Base-by-base conservation (phyloP, 306 rosid species). In the Senna tora region DNA sequence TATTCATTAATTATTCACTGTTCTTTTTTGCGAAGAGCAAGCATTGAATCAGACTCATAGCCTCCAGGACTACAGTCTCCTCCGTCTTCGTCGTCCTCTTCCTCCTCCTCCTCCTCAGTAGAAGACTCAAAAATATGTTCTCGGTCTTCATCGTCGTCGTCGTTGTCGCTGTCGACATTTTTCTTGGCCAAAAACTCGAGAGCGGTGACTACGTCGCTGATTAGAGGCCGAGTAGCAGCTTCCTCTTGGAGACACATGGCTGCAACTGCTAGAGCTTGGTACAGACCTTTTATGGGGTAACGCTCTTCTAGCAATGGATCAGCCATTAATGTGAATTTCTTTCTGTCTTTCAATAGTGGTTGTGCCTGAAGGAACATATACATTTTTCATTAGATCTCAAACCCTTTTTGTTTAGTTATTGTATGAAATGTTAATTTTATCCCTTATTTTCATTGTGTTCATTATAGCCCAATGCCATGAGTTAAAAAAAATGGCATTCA, bases 191-290 rank as follows among this genome's bases (percentile, higher is more conserved):
- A 80, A 64, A 77, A 87, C 7, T 78, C 85, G 21, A 91, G 79
- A 28, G 98, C 97, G 7, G 94, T 89, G 14, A 91, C 98, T 34
- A 89, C 97, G 0, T 93, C 97, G 41, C 97, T 82, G 43, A 93
- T 93, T 69, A 90, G 50, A 58, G 97, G 98, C 32, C 98, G 64
- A 0, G 88, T 85, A 32, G 59, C 51, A 36, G 90, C 92, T 79
- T 93, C 94, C 45, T 91, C 96, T 52, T 86, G 93, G 15, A 91
- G 88, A 69, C 98, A 93, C 97, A 93, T 93, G 39, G 90, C 94
- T 65, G 98, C 98, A 38, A 93, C 89, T 72, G 97, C 97, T 32
- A 93, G 80, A 75, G 98, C 98, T 86, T 91, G 98, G 80, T 80
- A 82, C 16, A 93, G 82, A 49, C 84, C 92, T 75, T 88, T 91